Base-by-base conservation (phyloP, 1,284 basidiomycete genomes). In the Coniferiporia weirii region DNA sequence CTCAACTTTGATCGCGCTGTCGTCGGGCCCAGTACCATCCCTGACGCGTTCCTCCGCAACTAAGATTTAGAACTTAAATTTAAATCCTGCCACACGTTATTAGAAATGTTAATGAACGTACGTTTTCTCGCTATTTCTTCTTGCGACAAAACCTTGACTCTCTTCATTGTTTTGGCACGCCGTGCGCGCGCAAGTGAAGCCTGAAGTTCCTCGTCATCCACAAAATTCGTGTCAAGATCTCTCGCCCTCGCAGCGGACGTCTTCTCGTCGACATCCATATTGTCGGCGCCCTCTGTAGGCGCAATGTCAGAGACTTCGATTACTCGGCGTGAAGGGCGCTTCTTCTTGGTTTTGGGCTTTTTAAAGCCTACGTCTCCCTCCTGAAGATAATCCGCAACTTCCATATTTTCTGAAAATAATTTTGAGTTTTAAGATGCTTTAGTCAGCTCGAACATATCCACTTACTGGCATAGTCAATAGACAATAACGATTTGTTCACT, bases 201-300 rank as follows among this genome's bases (percentile, higher is more conserved):
- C 78, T 98, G 95, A 43, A 99, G 81, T 69, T 99, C 97, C 72
- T 99, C 97, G 71, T 99, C 97, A 74, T 99, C 97, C 64, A 99
- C 89, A 71, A 98, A 91, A 74, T 98, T 96, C 62, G 80, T 79
- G 67, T 94, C 85, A 58, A 88, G 77, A 70, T 94, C 84, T 66
- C 86, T 77, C 66, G 75, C 75, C 65, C 83, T 78, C 62, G 84
- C 81, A 52, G 81, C 72, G 63, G 82, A 73, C 50, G 84, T 81
- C 64, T 82, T 84, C 64, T 83, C 76, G 66, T 94, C 93, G 61
- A 93, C 81, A 52, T 90, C 83, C 90, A 95, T 95, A 61, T 73
- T 76, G 64, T 84, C 78, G 64, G 74, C 73, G 22, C 70, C 71
- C 55, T 70, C 67, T 32, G 74, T 75, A 40, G 73, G 74, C 13